Base-by-base conservation (phyloP, 139 green algal genomes). In the Tetradesmus lagerheimii region DNA sequence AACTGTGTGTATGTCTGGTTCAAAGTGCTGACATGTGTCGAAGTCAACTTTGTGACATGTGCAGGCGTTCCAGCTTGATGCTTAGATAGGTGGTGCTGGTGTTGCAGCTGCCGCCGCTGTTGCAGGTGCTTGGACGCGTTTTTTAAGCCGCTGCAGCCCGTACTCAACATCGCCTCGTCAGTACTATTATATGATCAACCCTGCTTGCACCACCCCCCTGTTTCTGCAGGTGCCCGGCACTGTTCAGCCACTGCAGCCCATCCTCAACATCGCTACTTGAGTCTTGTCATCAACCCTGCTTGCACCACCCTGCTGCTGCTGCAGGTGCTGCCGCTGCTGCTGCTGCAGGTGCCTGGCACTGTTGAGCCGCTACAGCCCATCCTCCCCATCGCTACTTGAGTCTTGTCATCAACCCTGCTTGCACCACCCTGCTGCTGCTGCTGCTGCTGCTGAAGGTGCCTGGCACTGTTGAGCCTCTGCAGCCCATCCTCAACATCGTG, bases 401-500 rank as follows among this genome's bases (percentile, higher is more conserved):
- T n/a, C n/a, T n/a, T n/a, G n/a, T n/a, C 50, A 64, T 50, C 43
- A 50, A 50, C 43, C 43, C 34, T 53, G 76, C 37, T 23, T 14
- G 29, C 71, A 18, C n/a, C 14, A 20, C 71, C 14, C 98, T 99
- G 93, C 94, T 99, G 57, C 94, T 53, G 76, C 37, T 82, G 76
- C 76, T 37, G 34, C 35, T 23, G 35, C 66, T 88, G 18, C 53
- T 82, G 20, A 90, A 96, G 92, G 94, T 98, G 31, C 97, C 96
- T 1, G 83, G 94, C 41, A 95, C 94, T 0, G 95, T 95, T 31
- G 97, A 99, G 71, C 96, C 93, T 66, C 91, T 99, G 79, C 98
- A 99, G 94, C 93, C 96, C 6, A 92, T 99, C 57, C 89, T 99
- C 80, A 99, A 99, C 94, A 98, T 99, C 84, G 93, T 99, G 16